Evolutionary conservation across 192 early-diverging fungal genomes (phyloP), one percentile per base, ranked within the genome.

Genomic region (Entophlyctis helioformis): DNA sequence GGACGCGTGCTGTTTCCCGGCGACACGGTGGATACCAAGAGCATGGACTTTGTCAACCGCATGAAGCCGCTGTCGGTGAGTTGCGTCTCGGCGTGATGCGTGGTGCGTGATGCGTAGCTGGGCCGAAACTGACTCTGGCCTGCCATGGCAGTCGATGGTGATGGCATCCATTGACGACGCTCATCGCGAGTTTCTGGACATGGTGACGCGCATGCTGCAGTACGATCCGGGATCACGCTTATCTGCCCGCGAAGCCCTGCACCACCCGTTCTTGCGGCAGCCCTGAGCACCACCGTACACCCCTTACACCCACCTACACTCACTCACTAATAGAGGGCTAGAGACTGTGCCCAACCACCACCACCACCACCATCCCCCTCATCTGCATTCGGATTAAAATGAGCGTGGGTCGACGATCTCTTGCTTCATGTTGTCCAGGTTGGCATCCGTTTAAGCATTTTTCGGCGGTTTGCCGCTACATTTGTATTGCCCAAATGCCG

Each of bases 251-350:
- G 71, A 89, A 35, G 93, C 93, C 2, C 68, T 90, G 39, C 57
- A 76, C 20, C 91, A 94, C 56, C 80, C 78, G 27, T 96, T 94
- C 57, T 86, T 97, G n/a, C n/a, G n/a, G n/a, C n/a, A n/a, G n/a
- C n/a, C n/a, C n/a, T n/a, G n/a, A n/a, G n/a, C n/a, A n/a, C n/a
- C n/a, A n/a, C n/a, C n/a, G n/a, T n/a, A n/a, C n/a, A n/a, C n/a
- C n/a, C n/a, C n/a, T n/a, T n/a, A n/a, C n/a, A n/a, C n/a, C n/a
- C n/a, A n/a, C n/a, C n/a, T n/a, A n/a, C n/a, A n/a, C n/a, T n/a
- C n/a, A n/a, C n/a, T n/a, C n/a, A n/a, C n/a, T n/a, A n/a, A n/a
- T n/a, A n/a, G n/a, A n/a, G n/a, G n/a, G n/a, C n/a, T n/a, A n/a
- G n/a, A n/a, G n/a, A n/a, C n/a, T n/a, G n/a, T n/a, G n/a, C n/a